Evolutionary conservation across 176 grass and related monocot species (phyloP).

Genomic region (Coix lacrymajobi): DNA sequence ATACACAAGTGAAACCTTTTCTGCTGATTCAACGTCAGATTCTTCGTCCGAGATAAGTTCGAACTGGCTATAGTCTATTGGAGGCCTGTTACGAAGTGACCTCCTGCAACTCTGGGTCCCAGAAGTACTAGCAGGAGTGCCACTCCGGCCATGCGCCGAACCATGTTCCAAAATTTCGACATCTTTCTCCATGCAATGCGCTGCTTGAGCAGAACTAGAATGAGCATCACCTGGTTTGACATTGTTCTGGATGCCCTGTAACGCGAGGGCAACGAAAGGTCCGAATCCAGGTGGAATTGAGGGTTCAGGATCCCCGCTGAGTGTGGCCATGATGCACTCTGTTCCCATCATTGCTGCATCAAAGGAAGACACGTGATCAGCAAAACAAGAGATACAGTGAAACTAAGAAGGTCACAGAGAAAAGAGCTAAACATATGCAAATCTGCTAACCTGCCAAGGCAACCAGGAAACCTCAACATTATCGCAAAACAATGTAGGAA

Average conservation of each 20-base stretch:
- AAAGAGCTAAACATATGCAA: background rate
- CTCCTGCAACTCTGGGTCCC: conserved; percentile 42
- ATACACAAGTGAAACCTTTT: conserved; percentile 36
- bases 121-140: conserved; percentile 29
- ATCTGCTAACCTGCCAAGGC: background rate
- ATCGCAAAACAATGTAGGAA: too few relatives aligned
- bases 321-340: conserved; percentile 39
- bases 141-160: background rate
- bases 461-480: background rate
- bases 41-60: conserved; percentile 45
- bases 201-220: conserved; percentile 33
- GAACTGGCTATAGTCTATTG: conserved; percentile 67
- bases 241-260: conserved; percentile 32
- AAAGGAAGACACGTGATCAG: conserved; percentile 1
- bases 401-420: background rate
- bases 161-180: background rate
- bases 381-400: background rate
- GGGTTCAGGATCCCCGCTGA: conserved; percentile 49
- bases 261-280: conserved; percentile 38
- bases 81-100: conserved; percentile 57
- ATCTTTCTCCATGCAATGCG: background rate
- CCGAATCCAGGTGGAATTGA: conserved; percentile 80
- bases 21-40: conserved; percentile 40
- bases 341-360: conserved; percentile 58
- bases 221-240: background rate